Evolutionary conservation across 2,329 filamentous ascomycete genomes (phyloP).

Genomic region (Neofusicoccum kwambonambiense): DNA sequence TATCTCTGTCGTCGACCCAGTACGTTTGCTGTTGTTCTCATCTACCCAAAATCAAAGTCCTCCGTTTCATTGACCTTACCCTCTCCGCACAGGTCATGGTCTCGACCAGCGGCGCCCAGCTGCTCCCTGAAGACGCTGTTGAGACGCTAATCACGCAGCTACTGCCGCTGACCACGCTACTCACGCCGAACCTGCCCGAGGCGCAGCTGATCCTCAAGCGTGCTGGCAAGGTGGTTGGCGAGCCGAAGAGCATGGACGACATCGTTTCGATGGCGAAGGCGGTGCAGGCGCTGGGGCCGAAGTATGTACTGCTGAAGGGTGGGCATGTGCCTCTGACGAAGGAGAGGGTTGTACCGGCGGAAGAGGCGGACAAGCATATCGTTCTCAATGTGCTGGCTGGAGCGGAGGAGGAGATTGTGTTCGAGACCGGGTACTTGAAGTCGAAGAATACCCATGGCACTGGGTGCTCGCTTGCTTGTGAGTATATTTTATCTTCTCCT

Average conservation of each 20-base stretch:
- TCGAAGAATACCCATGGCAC: constrained; percentile 90
- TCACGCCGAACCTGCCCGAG: constrained; percentile 79
- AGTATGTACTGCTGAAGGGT: constrained; percentile 84
- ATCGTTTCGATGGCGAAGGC: constrained; percentile 66
- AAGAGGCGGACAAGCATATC: constrained; percentile 59
- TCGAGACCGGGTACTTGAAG: constrained; percentile 69
- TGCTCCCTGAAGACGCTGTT: constrained; percentile 67
- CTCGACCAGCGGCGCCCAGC: constrained; percentile 71
- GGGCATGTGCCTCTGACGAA: constrained; percentile 79
- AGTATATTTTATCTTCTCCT: constrained; percentile 20
- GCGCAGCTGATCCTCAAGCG: constrained; percentile 63
- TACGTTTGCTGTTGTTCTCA: constrained; percentile 41
- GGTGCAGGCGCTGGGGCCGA: constrained; percentile 68
- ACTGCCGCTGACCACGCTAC: constrained; percentile 64
- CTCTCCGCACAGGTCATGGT: constrained; percentile 73
- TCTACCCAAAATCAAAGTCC: neutral
- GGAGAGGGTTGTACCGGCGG: constrained; percentile 59
- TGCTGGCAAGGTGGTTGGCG: constrained; percentile 44
- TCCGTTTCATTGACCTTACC: neutral
- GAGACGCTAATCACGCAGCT: constrained; percentile 58
- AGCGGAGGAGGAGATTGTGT: constrained; percentile 54
- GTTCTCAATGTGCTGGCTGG: constrained; percentile 79
- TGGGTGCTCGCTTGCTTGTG: constrained; percentile 81
- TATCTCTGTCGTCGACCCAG: constrained; percentile 70
- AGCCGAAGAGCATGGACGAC: constrained; percentile 61